Percentiles rank a stretch among this genome's conserved stretches.
Evolutionary conservation across 2,329 filamentous ascomycete species (phyloP).

Genomic region (Scedosporium minutisporum): DNA sequence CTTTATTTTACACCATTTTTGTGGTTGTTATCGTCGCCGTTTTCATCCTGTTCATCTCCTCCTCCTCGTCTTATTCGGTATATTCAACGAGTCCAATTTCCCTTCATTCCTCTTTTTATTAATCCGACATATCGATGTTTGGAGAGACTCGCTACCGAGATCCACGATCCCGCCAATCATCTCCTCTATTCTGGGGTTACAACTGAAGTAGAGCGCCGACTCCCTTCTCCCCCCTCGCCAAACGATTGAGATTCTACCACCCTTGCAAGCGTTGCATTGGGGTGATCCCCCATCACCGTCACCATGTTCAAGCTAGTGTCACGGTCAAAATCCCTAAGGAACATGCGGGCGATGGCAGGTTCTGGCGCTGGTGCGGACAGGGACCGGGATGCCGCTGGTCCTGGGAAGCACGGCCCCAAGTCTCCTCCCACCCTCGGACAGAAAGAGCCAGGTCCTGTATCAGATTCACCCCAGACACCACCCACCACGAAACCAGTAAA

Average conservation of each 20-base stretch:
- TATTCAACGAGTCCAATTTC: no score
- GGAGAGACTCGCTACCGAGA: not conserved
- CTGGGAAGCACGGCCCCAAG: conserved; percentile 14
- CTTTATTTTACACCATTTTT: not conserved
- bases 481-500: conserved; percentile 10
- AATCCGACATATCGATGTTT: not conserved
- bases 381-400: not conserved
- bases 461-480: conserved; percentile 18
- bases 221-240: not conserved
- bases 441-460: conserved; percentile 21
- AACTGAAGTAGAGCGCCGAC: not conserved
- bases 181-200: not conserved
- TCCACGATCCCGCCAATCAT: not conserved
- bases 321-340: conserved; percentile 21
- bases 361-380: not conserved
- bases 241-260: not conserved
- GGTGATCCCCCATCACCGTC: not conserved
- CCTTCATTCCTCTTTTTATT: no score
- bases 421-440: conserved; percentile 10
- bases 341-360: conserved; percentile 11
- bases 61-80: not conserved
- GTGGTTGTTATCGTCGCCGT: not conserved
- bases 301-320: conserved; percentile 23
- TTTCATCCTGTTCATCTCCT: not conserved
- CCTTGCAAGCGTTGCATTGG: not conserved